Evolutionary conservation across 2,329 filamentous ascomycete species (phyloP).

Genomic region (Chaetomiaceae sp.): DNA sequence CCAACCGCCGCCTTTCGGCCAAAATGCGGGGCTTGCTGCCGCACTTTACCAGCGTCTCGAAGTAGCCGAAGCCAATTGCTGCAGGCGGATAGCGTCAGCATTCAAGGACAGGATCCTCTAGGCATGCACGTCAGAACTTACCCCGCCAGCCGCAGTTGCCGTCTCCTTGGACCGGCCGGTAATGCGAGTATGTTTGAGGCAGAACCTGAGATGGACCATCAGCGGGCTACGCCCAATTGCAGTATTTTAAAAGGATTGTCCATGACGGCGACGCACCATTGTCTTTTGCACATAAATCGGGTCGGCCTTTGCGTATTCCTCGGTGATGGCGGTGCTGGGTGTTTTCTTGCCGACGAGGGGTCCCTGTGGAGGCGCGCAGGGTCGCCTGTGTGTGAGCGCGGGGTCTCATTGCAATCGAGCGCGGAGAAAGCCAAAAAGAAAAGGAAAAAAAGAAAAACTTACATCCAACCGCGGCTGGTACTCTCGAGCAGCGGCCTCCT

Average conservation of each 20-base stretch:
- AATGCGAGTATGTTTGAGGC: constrained; percentile 78
- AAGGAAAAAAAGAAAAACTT: constrained; percentile 26
- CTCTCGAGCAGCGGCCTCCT: constrained; percentile 56
- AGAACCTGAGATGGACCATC: constrained; percentile 54
- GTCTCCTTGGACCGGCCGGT: constrained; percentile 83
- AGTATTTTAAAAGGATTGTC: background rate
- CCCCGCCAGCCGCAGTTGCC: constrained; percentile 98
- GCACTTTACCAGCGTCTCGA: constrained; percentile 72
- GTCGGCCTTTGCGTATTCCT: constrained; percentile 86
- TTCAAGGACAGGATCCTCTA: background rate
- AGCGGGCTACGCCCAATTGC: constrained; percentile 3
- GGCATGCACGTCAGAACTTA: constrained; percentile 43
- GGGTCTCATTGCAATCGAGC: background rate
- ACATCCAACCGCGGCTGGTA: constrained; percentile 56
- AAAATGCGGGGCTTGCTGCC: constrained; percentile 61
- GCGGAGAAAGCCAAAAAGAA: background rate
- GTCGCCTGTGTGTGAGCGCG: constrained; percentile 17
- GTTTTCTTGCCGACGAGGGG: constrained; percentile 75
- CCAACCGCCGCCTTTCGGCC: constrained; percentile 67
- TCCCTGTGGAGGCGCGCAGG: constrained; percentile 55
- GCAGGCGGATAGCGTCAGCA: constrained; percentile 24
- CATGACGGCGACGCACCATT: constrained; percentile 60
- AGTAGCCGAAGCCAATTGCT: constrained; percentile 93
- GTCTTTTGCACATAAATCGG: constrained; percentile 83
- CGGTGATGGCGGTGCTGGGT: constrained; percentile 70